Conservation (phyloP, 1,284 basidiomycete genomes). For the Ceratobasidium sp. region DNA sequence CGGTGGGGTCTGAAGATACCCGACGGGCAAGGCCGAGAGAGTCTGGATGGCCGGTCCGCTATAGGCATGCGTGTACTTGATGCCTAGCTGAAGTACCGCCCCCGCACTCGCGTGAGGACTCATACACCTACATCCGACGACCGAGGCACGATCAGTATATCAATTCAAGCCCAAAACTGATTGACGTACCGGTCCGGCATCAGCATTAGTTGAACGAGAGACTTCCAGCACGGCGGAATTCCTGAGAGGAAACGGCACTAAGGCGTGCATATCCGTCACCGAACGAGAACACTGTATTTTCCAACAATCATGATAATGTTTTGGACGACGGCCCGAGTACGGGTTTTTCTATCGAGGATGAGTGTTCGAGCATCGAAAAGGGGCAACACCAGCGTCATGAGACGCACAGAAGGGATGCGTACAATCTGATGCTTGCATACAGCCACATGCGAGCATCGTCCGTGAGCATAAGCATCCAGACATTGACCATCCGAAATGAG, state of each 20-base stretch:
- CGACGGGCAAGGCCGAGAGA: background rate
- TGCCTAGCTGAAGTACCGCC: slow-evolving; percentile 1
- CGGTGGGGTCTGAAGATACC: background rate
- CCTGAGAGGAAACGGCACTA: background rate
- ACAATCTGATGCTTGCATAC: background rate
- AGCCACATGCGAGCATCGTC: background rate
- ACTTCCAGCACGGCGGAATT: background rate
- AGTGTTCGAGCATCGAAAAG: slow-evolving; percentile 15
- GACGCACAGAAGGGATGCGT: background rate
- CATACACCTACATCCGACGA: slow-evolving; percentile 9
- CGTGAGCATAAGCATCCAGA: background rate
- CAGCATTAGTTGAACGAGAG: background rate
- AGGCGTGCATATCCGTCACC: slow-evolving; percentile 3
- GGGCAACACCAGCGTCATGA: background rate
- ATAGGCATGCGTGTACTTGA: background rate
- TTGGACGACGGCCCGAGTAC: background rate
- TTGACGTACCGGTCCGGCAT: slow-evolving; percentile 8
- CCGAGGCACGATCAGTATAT: background rate
- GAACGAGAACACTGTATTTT: slow-evolving; percentile 18
- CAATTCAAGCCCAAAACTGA: background rate
- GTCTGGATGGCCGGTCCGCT: too few relatives aligned
- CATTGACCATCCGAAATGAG: slow-evolving; percentile 1
- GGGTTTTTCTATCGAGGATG: slow-evolving; percentile 25
- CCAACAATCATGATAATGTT: background rate
- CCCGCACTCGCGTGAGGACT: background rate